Base-by-base conservation (phyloP, 2,329 filamentous ascomycete species). In the Fusarium xylarioides region DNA sequence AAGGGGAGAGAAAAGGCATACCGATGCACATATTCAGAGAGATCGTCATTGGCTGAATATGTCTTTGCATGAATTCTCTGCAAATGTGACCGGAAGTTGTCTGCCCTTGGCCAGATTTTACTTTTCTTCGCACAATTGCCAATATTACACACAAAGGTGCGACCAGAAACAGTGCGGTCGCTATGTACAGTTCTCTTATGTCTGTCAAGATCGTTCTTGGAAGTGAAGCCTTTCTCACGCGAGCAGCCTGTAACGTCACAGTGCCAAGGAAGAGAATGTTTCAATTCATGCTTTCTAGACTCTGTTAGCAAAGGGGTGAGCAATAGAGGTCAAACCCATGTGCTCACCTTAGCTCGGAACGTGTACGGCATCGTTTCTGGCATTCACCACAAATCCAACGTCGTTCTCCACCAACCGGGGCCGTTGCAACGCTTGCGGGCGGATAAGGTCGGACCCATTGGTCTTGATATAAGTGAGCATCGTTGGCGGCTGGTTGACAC, bases 81-180 rank as follows among this genome's bases (percentile, higher is more conserved):
- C 50, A 97, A 86, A 79, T 98, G 95, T 40, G 92, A 90, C 68
- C 91, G 91, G 80, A 97, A 97, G 78, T 98, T 98, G 81, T 98
- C 95, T 56, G 91, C 85, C 28, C 95, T 89, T 2, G 92, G 92
- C 93, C 93, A 97, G 40, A 87, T 83, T 79, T 97, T 97, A 3
- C 57, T 59, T 44, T 76, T 80, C 11, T 68, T 65, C 11, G 66
- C 68, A 50, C 80, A 81, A 21, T 64, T 50, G 1, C 66, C 77
- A 47, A 78, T 65, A 14, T 40, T 68, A 52, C 79, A 82, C 18
- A 79, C 46, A 14, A 78, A 81, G 5, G 66, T 54, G 42, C 74
- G 74, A 4, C 71, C 76, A 26, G 73, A 64, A 8, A 70, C 70
- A 12, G 68, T 59, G 15, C 84, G 69, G 85, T 91, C 66, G 81